A percentile compares a stretch with the other conserved stretches of the same genome.
phyloP scores from a whole-genome alignment of 2,329 filamentous ascomycete species.

The Cercospora janseana region DNA sequence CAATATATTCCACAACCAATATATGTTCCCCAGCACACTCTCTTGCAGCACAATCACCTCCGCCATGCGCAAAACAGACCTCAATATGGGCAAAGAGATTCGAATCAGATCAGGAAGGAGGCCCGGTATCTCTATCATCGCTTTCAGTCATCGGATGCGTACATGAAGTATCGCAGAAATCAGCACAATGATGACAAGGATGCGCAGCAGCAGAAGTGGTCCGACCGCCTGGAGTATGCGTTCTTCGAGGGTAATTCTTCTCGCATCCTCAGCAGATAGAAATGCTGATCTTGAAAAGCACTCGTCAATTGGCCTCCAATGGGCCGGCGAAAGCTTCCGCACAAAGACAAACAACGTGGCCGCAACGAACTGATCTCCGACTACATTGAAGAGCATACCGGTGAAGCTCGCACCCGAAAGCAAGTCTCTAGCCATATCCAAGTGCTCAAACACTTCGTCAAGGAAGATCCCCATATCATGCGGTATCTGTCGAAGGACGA shows the following conservation, averaged over 20 bases:
- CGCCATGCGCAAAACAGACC: constrained; percentile 15
- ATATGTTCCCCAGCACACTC: constrained; percentile 19
- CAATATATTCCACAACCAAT: constrained; percentile 10
- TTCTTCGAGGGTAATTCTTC: constrained; percentile 47
- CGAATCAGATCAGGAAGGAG: constrained; percentile 23
- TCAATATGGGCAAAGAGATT: constrained; percentile 12
- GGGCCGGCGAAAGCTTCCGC: constrained; percentile 52
- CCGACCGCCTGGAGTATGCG: constrained; percentile 48
- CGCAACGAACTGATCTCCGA: constrained; percentile 62
- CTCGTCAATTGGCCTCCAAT: constrained; percentile 58
- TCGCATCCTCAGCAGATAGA: neutral
- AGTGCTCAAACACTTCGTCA: constrained; percentile 58
- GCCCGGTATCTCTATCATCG: constrained; percentile 31
- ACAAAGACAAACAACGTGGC: constrained; percentile 54
- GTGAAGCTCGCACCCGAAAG: constrained; percentile 54
- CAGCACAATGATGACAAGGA: constrained; percentile 39
- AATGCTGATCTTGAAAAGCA: constrained; percentile 31
- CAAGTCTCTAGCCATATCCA: constrained; percentile 65
- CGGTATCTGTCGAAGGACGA: constrained; percentile 43
- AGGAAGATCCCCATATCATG: constrained; percentile 51
- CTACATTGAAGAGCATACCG: constrained; percentile 56
- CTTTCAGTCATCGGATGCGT: constrained; percentile 41
- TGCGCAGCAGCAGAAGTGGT: constrained; percentile 43
- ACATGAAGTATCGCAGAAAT: constrained; percentile 47
- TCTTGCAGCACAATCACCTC: constrained; percentile 18